A percentile compares a stretch with the other conserved stretches of the same genome.
phyloP scores from a whole-genome alignment of 73 alveolate species.

The Urostyla sp. region DNA sequence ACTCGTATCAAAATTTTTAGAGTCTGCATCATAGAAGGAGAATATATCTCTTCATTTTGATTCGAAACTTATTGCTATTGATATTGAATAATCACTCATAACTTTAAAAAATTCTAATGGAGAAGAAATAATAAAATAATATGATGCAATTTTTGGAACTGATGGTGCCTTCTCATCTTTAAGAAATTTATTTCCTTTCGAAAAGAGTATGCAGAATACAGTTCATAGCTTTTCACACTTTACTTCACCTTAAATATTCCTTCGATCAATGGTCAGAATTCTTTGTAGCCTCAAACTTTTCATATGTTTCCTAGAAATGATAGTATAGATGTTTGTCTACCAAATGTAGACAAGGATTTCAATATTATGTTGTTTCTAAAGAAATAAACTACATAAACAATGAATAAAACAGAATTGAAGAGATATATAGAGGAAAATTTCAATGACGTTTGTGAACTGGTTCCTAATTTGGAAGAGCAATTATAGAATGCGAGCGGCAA shows the following conservation, averaged over 20 bases:
- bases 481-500: constrained; percentile 2
- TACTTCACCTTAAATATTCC: constrained; percentile 23
- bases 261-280: constrained; percentile 19
- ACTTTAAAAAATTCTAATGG: background rate
- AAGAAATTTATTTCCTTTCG: constrained; percentile 7
- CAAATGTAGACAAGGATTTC: constrained; percentile 45
- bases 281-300: constrained; percentile 29
- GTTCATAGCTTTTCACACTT: too few relatives aligned
- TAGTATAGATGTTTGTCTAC: constrained; percentile 39
- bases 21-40: background rate
- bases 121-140: background rate
- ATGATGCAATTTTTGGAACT: constrained; percentile 18
- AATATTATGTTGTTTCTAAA: constrained; percentile 23
- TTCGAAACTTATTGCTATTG: background rate
- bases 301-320: constrained; percentile 36
- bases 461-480: constrained; percentile 22
- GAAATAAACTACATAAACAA: background rate
- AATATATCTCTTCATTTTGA: constrained; percentile 5
- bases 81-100: too few relatives aligned
- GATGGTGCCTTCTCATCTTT: constrained; percentile 37
- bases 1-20: constrained; percentile 4
- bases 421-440: constrained; percentile 21
- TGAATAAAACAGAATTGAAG: constrained; percentile 17
- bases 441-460: constrained; percentile 7
- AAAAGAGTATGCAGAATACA: constrained; percentile 23